These are phyloP conservation scores for Lactarius deliciosus DNA, from an alignment of 768 basidiomycete species.

Conservation along the genomic window DNA sequence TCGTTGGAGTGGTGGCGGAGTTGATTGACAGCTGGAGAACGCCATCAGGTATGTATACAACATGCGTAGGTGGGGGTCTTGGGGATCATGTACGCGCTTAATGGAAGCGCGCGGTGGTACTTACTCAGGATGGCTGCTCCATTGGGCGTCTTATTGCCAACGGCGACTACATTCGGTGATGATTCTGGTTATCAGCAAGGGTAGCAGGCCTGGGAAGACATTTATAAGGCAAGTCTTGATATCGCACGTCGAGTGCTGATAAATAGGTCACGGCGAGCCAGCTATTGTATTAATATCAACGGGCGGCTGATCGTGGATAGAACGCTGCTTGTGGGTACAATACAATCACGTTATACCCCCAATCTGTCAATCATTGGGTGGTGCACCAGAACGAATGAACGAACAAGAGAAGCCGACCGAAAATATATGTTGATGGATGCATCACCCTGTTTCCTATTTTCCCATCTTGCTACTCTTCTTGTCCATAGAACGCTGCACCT, in stretches of 20 bases:
- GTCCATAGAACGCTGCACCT: too few relatives aligned
- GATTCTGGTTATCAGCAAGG: not conserved
- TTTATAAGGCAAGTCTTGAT: not conserved
- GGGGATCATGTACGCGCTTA: not conserved
- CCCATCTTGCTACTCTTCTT: too few relatives aligned
- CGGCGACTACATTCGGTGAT: not conserved
- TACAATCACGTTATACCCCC: not conserved
- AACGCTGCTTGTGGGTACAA: not conserved
- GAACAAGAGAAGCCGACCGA: not conserved
- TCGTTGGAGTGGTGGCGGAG: not conserved
- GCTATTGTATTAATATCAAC: not conserved
- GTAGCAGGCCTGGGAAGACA: not conserved
- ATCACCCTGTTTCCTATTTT: too few relatives aligned
- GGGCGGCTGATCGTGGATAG: not conserved
- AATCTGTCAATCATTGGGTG: too few relatives aligned
- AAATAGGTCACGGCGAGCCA: not conserved
- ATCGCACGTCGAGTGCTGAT: too few relatives aligned
- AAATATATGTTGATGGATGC: too few relatives aligned
- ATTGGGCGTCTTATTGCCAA: not conserved
- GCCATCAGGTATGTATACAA: not conserved
- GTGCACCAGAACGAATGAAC: not conserved
- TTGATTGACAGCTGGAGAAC: slow-evolving; percentile 8
- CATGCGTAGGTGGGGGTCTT: not conserved
- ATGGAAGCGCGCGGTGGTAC: not conserved
- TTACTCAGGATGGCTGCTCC: not conserved